Base-by-base conservation (phyloP, 1,284 basidiomycete species). In the Termitomyces sp. region DNA sequence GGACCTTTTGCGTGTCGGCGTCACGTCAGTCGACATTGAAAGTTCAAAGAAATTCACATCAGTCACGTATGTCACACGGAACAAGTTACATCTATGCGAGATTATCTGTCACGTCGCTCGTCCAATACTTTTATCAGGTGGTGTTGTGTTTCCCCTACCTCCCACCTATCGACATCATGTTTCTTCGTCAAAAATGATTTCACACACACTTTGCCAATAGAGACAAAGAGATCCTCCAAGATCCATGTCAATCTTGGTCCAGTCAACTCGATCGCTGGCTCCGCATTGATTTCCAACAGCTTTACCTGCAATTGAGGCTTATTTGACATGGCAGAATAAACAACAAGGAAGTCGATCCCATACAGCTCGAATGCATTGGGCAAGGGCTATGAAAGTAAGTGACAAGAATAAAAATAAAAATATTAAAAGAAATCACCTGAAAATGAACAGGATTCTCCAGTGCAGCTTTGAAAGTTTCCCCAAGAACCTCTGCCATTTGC, bases 301-400 rank as follows among this genome's bases (percentile, higher is more conserved):
- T 88, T 87, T 2, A 93, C 86, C 59, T 82, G 79, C 55, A 90
- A 81, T 10, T 62, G 55, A 1, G 55, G 38, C 13, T 59, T 34
- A 24, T 55, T 30, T 9, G 21, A 54, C 8, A 59, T 56, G 7
- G 63, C 53, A 31, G 67, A 68, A 63, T 86, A 79, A 5, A 84
- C 83, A 30, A 98, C 81, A 13, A 99, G 73, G 59, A 99, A 88
- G 68, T 99, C 96, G 9, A 93, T 82, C 0, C 96, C 96, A 66
- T 90, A 98, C 10, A 99, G 82, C 69, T 99, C 97, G 65, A 98
- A 99, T 0, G 92, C 92, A 65, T 98, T 98, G 0, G 92, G 90
- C 53, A 94, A 70, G 1, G 90, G 80, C 89, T 97, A 21, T 24
- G 10, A 19, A 24, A 2, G 48, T 60, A 2, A 58, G 40, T 47